A percentile compares a stretch with the other conserved stretches of the same genome.
Conservation (phyloP, 2,329 filamentous ascomycete genomes). For the Fusarium annulatum region DNA sequence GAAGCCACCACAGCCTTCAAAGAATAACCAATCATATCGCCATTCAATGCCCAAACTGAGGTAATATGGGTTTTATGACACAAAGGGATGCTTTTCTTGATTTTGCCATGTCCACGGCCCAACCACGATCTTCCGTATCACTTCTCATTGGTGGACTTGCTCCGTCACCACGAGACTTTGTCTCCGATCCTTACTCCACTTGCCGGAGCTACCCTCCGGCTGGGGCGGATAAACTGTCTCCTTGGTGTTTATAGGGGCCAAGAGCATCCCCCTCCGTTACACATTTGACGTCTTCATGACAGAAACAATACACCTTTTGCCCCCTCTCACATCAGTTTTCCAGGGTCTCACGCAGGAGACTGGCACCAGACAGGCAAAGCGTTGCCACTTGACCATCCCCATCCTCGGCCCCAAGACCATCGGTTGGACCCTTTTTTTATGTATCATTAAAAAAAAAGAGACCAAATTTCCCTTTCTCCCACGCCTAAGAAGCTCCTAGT, state of each 20-base stretch:
- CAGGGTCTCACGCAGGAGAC: conserved; percentile 25
- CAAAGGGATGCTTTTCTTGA: background rate
- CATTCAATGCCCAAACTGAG: background rate
- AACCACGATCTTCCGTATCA: background rate
- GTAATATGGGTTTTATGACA: background rate
- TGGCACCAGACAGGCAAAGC: background rate
- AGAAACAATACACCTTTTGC: background rate
- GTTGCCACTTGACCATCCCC: background rate
- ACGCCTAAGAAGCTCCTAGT: background rate
- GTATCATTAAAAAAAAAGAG: background rate
- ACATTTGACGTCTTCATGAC: conserved; percentile 23
- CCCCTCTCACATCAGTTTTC: conserved; percentile 8
- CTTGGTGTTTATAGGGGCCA: background rate
- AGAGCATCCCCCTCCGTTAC: background rate
- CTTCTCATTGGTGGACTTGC: conserved; percentile 15
- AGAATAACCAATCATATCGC: background rate
- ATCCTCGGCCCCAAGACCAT: background rate
- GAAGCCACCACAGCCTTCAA: background rate
- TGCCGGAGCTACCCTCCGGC: background rate
- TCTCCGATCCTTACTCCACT: background rate
- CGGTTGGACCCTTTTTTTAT: background rate
- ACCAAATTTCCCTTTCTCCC: conserved; percentile 8
- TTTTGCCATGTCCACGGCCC: background rate
- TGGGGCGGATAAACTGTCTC: conserved; percentile 7
- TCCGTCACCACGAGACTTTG: conserved; percentile 7